Conservation (phyloP, 2,329 filamentous ascomycete species). For the Venturia effusa region DNA sequence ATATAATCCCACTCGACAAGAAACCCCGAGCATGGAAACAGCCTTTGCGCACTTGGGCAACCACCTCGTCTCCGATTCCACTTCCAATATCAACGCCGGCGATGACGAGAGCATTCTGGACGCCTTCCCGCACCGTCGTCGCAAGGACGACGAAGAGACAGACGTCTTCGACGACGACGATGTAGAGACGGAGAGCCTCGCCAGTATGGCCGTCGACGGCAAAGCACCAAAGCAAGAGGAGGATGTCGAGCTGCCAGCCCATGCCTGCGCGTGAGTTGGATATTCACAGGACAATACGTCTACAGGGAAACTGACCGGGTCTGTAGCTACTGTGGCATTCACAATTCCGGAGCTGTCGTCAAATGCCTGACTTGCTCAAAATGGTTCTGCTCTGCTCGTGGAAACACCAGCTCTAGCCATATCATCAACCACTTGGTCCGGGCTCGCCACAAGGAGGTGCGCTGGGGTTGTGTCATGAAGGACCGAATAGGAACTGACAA, state of each 20-base stretch:
- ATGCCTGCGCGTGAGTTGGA: slow-evolving; percentile 81
- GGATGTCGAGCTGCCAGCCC: slow-evolving; percentile 73
- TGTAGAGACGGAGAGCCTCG: slow-evolving; percentile 51
- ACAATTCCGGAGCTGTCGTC: slow-evolving; percentile 88
- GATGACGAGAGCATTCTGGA: slow-evolving; percentile 81
- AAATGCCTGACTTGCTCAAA: slow-evolving; percentile 94
- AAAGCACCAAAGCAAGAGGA: slow-evolving; percentile 59
- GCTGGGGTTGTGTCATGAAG: neutral
- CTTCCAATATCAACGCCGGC: slow-evolving; percentile 77
- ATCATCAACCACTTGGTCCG: slow-evolving; percentile 98
- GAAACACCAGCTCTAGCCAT: slow-evolving; percentile 92
- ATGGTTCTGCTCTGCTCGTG: slow-evolving; percentile 97
- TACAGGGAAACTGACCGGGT: slow-evolving; percentile 10
- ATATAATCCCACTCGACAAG: neutral
- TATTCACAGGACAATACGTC: neutral
- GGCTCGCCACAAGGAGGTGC: slow-evolving; percentile 86
- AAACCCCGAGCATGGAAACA: slow-evolving; percentile 1
- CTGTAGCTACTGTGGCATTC: slow-evolving; percentile 85
- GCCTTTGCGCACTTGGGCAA: slow-evolving; percentile 42
- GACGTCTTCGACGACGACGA: slow-evolving; percentile 79
- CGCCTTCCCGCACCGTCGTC: slow-evolving; percentile 47
- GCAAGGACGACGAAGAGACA: slow-evolving; percentile 83
- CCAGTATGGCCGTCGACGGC: slow-evolving; percentile 60
- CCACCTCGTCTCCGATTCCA: slow-evolving; percentile 73
- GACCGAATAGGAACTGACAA: neutral